Base-by-base conservation (phyloP, 305 asterid genomes). In the Rubia balearica region DNA sequence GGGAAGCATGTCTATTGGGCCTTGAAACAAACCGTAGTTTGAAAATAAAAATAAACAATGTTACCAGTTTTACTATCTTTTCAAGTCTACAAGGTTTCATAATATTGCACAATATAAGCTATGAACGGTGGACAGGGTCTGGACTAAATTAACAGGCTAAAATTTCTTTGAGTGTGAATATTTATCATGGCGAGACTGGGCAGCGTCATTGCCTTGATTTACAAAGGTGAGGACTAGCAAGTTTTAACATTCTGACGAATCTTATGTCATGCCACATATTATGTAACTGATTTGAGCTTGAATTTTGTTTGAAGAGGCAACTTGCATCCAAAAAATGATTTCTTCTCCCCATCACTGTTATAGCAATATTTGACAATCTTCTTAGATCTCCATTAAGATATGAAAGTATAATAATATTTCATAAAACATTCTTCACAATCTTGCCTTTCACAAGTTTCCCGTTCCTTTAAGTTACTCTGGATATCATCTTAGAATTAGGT, bases 1-100 rank as follows among this genome's bases (percentile, higher is more conserved):
- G 61, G 61, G 33, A 21, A 21, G 48, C 68, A 38, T 65, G 69
- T n/a, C 17, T n/a, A 14, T 9, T 41, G 69, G 69, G 36, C 69
- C 69, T 6, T 21, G 55, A 49, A 21, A 22, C 68, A 30, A 14
- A 13, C 9, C 21, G 17, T 12, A 65, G 69, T 43, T 65, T 10
- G 13, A 16, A 36, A 36, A 36, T 1, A 13, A 6, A 19, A 64
- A 41, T 38, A 40, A 40, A 41, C 24, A 13, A 24, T 6, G 38
- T 17, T 7, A 38, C 12, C 43, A 22, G 22, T 61, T 24, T 24
- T 61, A 12, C 67, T 13, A 16, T 14, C 41, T n/a, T 63, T 14
- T 17, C 2, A 8, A 13, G 33, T 14, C 33, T 65, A n/a, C 30
- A n/a, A 40, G 12, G n/a, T 30, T 41, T 65, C 33, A 9, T 11